Evolutionary conservation across 192 early-diverging fungal genomes (phyloP), one percentile per base, ranked within the genome.

Genomic region (Geranomyces variabilis): DNA sequence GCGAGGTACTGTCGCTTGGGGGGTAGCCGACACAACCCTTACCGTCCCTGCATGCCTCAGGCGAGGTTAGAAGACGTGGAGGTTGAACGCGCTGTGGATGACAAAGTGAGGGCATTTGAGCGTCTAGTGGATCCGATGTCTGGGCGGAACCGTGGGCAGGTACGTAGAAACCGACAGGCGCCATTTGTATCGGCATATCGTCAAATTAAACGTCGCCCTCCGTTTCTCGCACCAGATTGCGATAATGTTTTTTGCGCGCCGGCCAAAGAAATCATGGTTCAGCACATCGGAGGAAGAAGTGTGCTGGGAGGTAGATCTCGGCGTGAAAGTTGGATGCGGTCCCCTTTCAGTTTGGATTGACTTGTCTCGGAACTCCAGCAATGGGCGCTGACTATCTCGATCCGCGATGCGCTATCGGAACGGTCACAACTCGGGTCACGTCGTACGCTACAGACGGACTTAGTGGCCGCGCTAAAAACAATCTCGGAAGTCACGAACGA

Each of bases 261-360:
- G 71, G 36, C 47, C 51, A n/a, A 81, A 78, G 53, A 81, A 81
- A 56, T 67, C 67, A 4, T 79, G 78, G 78, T 79, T 79, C 61
- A 63, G 70, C 44, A 78, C 76, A 26, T 64, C 74, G 15, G 63
- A 75, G 24, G 70, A 75, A 13, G 74, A 67, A 47, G 66, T 73
- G 12, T 75, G 74, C 44, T 81, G 80, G 80, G 80, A 81, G 80
- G 80, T 81, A 70, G 46, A 41, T 33, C 22, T 24, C 51, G 2
- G 51, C 24, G 7, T 24, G 15, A 26, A 3, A 53, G 51, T 26
- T n/a, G n/a, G n/a, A n/a, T n/a, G n/a, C n/a, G n/a, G n/a, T n/a
- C n/a, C n/a, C n/a, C n/a, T n/a, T n/a, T n/a, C n/a, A n/a, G n/a
- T n/a, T n/a, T n/a, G n/a, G n/a, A n/a, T n/a, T n/a, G n/a, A n/a